These are phyloP conservation scores for Penicillium egyptiacum DNA, from an alignment of 495 filamentous ascomycete species.

Conservation along the genomic window DNA sequence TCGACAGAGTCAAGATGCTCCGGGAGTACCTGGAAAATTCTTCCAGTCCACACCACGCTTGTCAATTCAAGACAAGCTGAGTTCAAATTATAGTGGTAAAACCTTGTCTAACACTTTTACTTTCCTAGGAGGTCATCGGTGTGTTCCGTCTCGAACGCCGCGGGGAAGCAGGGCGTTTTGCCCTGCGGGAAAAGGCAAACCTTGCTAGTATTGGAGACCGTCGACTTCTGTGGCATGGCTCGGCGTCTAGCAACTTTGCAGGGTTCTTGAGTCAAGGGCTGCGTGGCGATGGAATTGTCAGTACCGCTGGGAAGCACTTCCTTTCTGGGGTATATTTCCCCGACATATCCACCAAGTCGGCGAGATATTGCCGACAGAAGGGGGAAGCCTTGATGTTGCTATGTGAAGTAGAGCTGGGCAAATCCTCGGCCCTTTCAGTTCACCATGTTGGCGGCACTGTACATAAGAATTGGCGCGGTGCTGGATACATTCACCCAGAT, in stretches of 20 bases:
- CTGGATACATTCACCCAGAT: constrained; percentile 12
- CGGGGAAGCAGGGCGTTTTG: constrained; percentile 63
- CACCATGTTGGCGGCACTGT: background rate
- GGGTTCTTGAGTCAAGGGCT: constrained; percentile 75
- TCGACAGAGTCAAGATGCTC: constrained; percentile 8
- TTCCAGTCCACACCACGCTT: background rate
- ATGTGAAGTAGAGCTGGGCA: constrained; percentile 20
- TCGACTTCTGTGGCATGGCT: constrained; percentile 75
- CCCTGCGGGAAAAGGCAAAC: constrained; percentile 43
- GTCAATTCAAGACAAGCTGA: constrained; percentile 2
- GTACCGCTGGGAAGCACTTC: background rate
- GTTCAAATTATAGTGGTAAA: no score
- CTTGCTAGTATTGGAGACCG: constrained; percentile 44
- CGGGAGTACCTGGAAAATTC: background rate
- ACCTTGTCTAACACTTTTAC: background rate
- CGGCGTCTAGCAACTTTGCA: constrained; percentile 62
- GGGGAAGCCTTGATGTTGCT: constrained; percentile 10
- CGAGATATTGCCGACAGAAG: background rate
- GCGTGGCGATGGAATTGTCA: constrained; percentile 30
- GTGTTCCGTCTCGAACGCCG: constrained; percentile 73
- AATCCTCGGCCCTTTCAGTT: background rate
- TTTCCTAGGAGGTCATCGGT: background rate
- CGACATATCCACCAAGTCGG: constrained; percentile 19
- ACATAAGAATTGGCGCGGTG: constrained; percentile 11
- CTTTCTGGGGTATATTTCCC: constrained; percentile 17